Base-by-base conservation (phyloP, 129 eudicot species). In the Sambucus nigra region DNA sequence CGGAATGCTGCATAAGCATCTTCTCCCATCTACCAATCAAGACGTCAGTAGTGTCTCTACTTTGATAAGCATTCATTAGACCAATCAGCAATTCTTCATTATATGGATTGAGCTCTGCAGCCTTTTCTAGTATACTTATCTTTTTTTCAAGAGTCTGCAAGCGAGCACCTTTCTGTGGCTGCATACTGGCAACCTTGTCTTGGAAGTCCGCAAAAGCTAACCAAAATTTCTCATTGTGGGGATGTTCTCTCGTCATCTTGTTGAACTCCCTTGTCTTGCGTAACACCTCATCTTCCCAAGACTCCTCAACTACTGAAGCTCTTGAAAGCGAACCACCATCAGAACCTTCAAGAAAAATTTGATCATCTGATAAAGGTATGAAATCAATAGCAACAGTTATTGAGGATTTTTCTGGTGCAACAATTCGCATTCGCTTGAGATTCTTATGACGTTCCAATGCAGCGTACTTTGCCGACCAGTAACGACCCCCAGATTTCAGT, bases 1-100 rank as follows among this genome's bases (percentile, higher is more conserved):
- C 89, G 2, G 96, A 75, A 70, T 92, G 69, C 25, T 71, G 66
- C 45, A 71, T 56, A 23, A 92, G 86, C 69, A 80, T 54, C 78
- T 80, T 92, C 76, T 92, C 95, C 99, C 99, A 92, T 77, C 91
- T 72, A 68, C 77, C 78, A 69, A 92, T 86, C 59, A 92, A 61
- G 23, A 80, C 63, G 40, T 92, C 99, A 15, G 64, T 70, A 63
- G 72, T 70, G 62, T 86, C 99, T 58, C 94, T 75, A 35, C 80
- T 69, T 39, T 71, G 91, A 76, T 86, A 86, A 12, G 96, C 84
- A 35, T 70, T 82, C 79, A 86, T 72, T 59, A 92, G 96, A 53
- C 78, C 49, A 48, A 86, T 66, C 70, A 80, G 55, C 55, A 92
- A 47, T 54, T 92, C 91, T 68, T 86, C 99, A 63, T 77, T 83